Evolutionary conservation across 2,329 filamentous ascomycete species (phyloP).

Genomic region (Colletotrichum sp.): DNA sequence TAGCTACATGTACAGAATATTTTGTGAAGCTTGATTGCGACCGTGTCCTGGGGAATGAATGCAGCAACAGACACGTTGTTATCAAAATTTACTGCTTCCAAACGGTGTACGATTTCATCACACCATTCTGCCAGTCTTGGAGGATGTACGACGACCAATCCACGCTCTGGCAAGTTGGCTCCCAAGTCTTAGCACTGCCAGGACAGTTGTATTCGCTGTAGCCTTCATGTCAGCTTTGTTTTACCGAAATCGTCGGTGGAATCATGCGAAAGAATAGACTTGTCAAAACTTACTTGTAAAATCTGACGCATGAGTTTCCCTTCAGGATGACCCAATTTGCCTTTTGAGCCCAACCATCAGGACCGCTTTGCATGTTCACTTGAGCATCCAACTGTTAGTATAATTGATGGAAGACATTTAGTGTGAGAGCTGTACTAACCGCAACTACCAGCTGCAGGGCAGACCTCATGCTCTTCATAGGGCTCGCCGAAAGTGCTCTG

Average conservation of each 20-base stretch:
- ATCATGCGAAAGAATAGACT: background rate
- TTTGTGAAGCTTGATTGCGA: rapidly evolving
- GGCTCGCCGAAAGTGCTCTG: background rate
- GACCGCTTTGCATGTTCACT: background rate
- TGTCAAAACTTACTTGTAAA: background rate
- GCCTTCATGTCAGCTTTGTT: background rate
- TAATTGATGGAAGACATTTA: too few species aligned
- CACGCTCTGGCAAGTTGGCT: background rate
- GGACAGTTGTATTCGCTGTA: background rate
- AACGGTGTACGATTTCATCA: background rate
- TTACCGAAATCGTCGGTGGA: rapidly evolving
- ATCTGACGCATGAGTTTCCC: background rate
- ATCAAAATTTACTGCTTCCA: background rate
- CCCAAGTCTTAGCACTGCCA: background rate
- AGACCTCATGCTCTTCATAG: background rate
- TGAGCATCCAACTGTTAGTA: background rate
- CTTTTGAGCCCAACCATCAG: background rate
- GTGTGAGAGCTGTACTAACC: background rate
- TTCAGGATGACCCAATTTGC: background rate
- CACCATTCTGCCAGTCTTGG: background rate
- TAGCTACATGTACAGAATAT: background rate
- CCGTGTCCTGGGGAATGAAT: background rate
- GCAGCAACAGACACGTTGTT: background rate
- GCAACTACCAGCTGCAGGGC: background rate
- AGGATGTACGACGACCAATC: background rate